phyloP scores from a whole-genome alignment of 352 stramenopile genomes.

The Phytophthora meadii region DNA sequence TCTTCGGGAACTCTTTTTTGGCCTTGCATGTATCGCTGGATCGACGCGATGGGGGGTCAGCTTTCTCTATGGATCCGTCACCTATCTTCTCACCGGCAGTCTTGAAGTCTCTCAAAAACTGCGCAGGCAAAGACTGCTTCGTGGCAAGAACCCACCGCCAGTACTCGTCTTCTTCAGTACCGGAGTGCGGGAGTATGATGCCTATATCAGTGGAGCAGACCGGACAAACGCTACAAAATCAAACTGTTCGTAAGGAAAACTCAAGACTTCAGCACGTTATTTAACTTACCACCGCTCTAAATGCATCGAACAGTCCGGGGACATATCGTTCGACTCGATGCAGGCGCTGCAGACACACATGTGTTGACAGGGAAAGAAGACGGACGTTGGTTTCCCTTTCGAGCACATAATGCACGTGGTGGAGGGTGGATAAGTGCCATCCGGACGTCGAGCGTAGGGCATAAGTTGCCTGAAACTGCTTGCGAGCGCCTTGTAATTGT shows the following conservation, averaged over 20 bases:
- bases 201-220: conserved; percentile 63
- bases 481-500: conserved; percentile 60
- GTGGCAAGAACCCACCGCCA: conserved; percentile 65
- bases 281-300: conserved; percentile 38
- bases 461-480: conserved; percentile 51
- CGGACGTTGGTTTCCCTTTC: conserved; percentile 17
- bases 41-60: not conserved
- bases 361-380: conserved; percentile 56
- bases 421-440: conserved; percentile 44
- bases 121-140: conserved; percentile 37
- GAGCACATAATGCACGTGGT: conserved; percentile 54
- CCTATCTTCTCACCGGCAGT: conserved; percentile 15
- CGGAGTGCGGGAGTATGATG: conserved; percentile 60
- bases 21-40: not conserved
- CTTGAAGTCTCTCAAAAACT: conserved; percentile 67
- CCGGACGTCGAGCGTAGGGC: conserved; percentile 46
- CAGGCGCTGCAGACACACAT: conserved; percentile 64
- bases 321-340: conserved; percentile 48
- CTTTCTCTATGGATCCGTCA: not conserved
- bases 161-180: conserved; percentile 55
- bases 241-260: conserved; percentile 4
- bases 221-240: conserved; percentile 48
- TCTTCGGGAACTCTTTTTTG: not conserved
- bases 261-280: not conserved
- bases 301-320: conserved; percentile 20